A percentile compares a stretch with the other conserved stretches of the same genome.
These are phyloP conservation scores for Juncus effusus DNA, from an alignment of 176 grass and related monocot genomes.

Conservation along the genomic window DNA sequence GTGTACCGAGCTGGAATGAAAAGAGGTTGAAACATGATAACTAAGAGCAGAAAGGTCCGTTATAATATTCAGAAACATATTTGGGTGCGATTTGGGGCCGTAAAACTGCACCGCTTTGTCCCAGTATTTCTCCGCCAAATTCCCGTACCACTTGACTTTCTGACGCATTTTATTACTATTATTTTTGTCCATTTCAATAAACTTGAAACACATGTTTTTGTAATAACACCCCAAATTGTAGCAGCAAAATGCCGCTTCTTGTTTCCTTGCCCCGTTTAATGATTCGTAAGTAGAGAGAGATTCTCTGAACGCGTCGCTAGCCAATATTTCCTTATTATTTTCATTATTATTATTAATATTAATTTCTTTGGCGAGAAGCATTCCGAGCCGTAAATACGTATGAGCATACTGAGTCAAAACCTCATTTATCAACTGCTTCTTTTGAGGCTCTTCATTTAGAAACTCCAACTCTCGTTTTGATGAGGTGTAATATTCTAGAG, in stretches of 20 bases:
- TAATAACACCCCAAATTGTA: constrained; percentile 93
- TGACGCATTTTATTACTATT: constrained; percentile 52
- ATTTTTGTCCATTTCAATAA: constrained; percentile 19
- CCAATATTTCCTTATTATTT: constrained; percentile 51
- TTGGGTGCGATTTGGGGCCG: constrained; percentile 73
- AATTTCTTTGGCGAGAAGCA: constrained; percentile 89
- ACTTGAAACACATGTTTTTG: constrained; percentile 77
- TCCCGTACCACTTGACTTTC: constrained; percentile 85
- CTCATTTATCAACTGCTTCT: constrained; percentile 43
- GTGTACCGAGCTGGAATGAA: constrained; percentile 64
- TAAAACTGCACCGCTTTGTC: constrained; percentile 76
- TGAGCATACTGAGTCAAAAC: constrained; percentile 89
- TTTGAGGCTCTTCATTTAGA: constrained; percentile 54
- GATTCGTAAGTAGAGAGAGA: constrained; percentile 83
- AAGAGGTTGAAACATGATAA: constrained; percentile 44
- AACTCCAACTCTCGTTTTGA: constrained; percentile 58
- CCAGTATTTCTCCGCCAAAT: constrained; percentile 84
- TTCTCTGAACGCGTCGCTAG: constrained; percentile 88
- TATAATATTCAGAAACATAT: constrained; percentile 88
- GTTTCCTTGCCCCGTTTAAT: constrained; percentile 66
- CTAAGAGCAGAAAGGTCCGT: constrained; percentile 70
- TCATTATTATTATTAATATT: constrained; percentile 45
- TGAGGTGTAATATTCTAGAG: constrained; percentile 81
- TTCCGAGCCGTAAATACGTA: constrained; percentile 90
- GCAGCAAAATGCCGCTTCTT: constrained; percentile 86